Base-by-base conservation (phyloP, 371 early-diverging fungal species). In the Apophysomyces elegans region DNA sequence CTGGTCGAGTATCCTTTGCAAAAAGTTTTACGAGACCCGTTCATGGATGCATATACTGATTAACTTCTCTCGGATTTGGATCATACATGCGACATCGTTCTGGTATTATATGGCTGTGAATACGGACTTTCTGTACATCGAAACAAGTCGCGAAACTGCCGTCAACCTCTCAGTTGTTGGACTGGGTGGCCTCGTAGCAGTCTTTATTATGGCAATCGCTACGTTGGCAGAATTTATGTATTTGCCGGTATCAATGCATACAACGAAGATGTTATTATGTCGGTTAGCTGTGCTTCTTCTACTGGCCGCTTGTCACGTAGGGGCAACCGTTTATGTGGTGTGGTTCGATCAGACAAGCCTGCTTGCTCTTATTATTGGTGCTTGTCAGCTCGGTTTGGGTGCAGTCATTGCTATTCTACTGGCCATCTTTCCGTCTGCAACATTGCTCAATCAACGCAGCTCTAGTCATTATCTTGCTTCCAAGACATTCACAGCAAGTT, bases 61-160 rank as follows among this genome's bases (percentile, higher is more conserved):
- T 68, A 96, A 95, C 74, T 96, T 95, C 63, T 86, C 91, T 8
- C 90, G 94, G 8, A 84, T 95, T 35, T 95, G 95, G 95, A 90
- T 92, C 57, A 86, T 95, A 71, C 94, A 95, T 66, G 73, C 90
- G 12, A 77, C 88, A 4, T 80, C 89, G 7, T 95, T 93, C 73
- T 94, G 90, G 84, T 93, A 93, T 75, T 92, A 91, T 71, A 91
- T 90, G 71, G 84, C 91, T 59, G 88, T 87, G 65, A 89, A 88
- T 59, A 83, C 88, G 13, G 84, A 88, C 44, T 93, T 91, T 70
- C 45, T 93, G 36, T 91, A 91, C 65, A 16, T 66, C 5, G 66
- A 61, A 47, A 61, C 56, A 18, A 62, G 61, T 16, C 64, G 57
- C 6, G 79, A 79, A 26, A 67, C 73, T 7, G 86, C 88, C 0